phyloP scores from a whole-genome alignment of 805 yeast species.

The Kregervanrija fluxuum region DNA sequence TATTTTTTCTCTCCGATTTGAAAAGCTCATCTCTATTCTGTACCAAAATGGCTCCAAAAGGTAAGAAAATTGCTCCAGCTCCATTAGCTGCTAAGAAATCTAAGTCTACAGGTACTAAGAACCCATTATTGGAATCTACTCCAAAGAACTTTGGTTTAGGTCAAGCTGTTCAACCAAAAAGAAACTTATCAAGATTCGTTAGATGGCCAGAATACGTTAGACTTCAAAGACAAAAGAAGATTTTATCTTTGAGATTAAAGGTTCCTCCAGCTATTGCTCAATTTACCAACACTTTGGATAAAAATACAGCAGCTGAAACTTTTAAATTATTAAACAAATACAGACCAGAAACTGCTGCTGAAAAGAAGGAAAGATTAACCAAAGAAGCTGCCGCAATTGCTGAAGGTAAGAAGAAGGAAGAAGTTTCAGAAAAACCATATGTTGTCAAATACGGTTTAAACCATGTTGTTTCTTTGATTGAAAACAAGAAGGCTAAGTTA shows the following conservation, averaged over 20 bases:
- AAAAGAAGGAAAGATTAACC: slow-evolving; percentile 98
- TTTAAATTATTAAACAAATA: slow-evolving; percentile 97
- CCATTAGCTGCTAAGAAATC: slow-evolving; percentile 80
- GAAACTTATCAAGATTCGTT: slow-evolving; percentile 94
- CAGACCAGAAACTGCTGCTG: slow-evolving; percentile 96
- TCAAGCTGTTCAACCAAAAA: slow-evolving; percentile 90
- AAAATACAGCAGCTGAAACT: slow-evolving; percentile 96
- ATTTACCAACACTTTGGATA: slow-evolving; percentile 93
- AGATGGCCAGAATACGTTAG: slow-evolving; percentile 99
- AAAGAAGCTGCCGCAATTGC: slow-evolving; percentile 99
- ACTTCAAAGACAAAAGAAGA: slow-evolving; percentile 98
- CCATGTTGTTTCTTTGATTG: slow-evolving; percentile 96
- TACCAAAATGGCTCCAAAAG: slow-evolving; percentile 2
- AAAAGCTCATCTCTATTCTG: too few relatives aligned
- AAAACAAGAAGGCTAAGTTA: slow-evolving; percentile 97
- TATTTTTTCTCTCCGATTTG: too few relatives aligned
- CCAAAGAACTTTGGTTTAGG: slow-evolving; percentile 97
- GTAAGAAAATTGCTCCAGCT: slow-evolving; percentile 86
- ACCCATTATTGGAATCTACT: slow-evolving; percentile 84
- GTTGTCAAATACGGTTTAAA: slow-evolving; percentile 97
- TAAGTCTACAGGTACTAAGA: slow-evolving; percentile 45
- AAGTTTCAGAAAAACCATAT: slow-evolving; percentile 94
- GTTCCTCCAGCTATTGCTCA: slow-evolving; percentile 98
- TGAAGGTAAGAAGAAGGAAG: slow-evolving; percentile 95
- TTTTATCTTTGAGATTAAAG: slow-evolving; percentile 90